Evolutionary conservation across 371 early-diverging fungal genomes (phyloP).

Genomic region (Apophysomyces trapeziformis): DNA sequence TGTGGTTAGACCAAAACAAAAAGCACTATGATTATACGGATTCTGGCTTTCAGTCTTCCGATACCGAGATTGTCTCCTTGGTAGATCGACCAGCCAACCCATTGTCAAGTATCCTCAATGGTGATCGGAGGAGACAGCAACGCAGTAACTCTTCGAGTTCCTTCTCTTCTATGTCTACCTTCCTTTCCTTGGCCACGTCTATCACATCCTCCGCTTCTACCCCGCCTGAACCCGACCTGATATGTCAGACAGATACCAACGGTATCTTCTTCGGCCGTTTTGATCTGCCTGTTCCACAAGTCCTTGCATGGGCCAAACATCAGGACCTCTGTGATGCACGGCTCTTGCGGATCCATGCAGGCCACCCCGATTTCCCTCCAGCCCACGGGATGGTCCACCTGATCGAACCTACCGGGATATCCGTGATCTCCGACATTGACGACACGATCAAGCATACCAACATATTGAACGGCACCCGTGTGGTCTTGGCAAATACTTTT

Average conservation of each 20-base stretch:
- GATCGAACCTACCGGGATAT: conserved; percentile 65
- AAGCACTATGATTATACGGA: conserved; percentile 5
- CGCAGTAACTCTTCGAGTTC: conserved; percentile 15
- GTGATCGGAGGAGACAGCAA: conserved; percentile 6
- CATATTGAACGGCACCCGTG: conserved; percentile 69
- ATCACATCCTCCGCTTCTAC: neutral
- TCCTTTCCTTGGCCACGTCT: neutral
- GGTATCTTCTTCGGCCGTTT: conserved; percentile 40
- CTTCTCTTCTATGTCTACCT: conserved; percentile 11
- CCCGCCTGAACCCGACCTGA: neutral
- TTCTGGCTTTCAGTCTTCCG: conserved; percentile 12
- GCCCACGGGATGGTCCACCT: conserved; percentile 53
- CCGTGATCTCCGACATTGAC: conserved; percentile 89
- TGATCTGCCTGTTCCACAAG: conserved; percentile 23
- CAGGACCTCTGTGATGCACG: conserved; percentile 38
- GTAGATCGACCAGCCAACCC: conserved; percentile 26
- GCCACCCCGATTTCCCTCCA: conserved; percentile 24
- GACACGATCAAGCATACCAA: conserved; percentile 88
- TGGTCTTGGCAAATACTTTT: conserved; percentile 73
- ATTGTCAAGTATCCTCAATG: conserved; percentile 24
- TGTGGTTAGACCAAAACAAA: neutral
- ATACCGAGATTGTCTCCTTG: conserved; percentile 13
- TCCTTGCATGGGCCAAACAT: conserved; percentile 36
- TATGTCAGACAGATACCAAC: conserved; percentile 15
- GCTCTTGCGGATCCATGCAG: conserved; percentile 29